Evolutionary conservation across 2,329 filamentous ascomycete species (phyloP), one percentile per base, ranked within the genome.

Genomic region (Ceratocystis cacaofunesta): DNA sequence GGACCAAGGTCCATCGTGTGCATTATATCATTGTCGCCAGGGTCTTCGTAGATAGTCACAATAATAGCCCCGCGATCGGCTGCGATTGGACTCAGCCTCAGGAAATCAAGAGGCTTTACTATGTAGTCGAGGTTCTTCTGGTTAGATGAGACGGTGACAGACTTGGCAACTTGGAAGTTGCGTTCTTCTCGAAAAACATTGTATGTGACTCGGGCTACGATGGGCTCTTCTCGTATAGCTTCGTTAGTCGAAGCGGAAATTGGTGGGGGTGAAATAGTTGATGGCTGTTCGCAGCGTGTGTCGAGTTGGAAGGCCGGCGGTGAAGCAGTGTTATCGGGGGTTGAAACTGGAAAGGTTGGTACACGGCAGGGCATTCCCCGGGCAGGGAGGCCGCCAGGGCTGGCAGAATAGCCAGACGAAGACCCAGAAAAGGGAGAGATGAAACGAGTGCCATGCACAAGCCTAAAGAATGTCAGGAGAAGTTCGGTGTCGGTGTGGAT

Each of bases 181-280:
- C 92, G 82, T 77, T 97, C 92, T 70, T 96, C 84, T 6, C 92
- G 85, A 63, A 96, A 78, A 17, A 87, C 82, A 75, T 96, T 90
- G 68, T 84, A 86, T 0, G 92, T 96, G 57, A 96, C 80, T 25
- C 90, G 85, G 55, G 91, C 92, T 32, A 96, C 79, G 5, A 96
- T 86, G 6, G 82, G 81, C 68, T 85, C 80, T 75, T 84, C 86
- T 57, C 83, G 71, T 68, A 67, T 30, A 17, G 63, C 43, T 52
- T 65, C 66, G 5, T 74, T 70, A 64, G 65, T 65, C 73, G 78
- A 62, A 68, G 69, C 68, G 5, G 72, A 71, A 32, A 69, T 67
- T 69, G 71, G 67, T 36, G 74, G 70, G 48, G 74, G 74, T 25
- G 75, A 77, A 41, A 70, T 68, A 8, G 55, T 58, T 69, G 73